Base-by-base conservation (phyloP, 768 basidiomycete species). In the Lactifluus rugatus region DNA sequence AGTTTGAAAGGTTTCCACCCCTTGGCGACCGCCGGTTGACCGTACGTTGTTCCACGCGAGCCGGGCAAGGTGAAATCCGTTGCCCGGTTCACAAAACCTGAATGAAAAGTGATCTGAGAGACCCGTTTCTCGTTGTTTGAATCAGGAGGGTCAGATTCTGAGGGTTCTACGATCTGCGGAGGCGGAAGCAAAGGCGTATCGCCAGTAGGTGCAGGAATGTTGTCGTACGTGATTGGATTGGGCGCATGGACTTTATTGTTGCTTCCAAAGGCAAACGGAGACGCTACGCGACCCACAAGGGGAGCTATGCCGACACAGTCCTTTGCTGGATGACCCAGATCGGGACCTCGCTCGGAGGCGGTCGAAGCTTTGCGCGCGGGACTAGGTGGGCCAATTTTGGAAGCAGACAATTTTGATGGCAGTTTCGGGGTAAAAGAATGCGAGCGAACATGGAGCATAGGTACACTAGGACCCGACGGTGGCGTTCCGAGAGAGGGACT, bases 1-100 rank as follows among this genome's bases (percentile, higher is more conserved):
- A 86, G 77, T 69, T 93, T 92, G 74, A 80, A 89, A 5, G 88
- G 81, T 68, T 93, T 93, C 92, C 92, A 94, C 0, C 82, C 82
- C 64, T 90, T 90, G 19, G 68, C 64, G 19, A 63, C 58, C 6
- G 60, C 62, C 9, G 65, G 52, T 14, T 58, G 59, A 17, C 65
- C 67, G 25, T 62, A 50, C 61, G 65, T 63, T 34, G 69, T 70
- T 16, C 68, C 59, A 34, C 68, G 67, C 25, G 62, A 64, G 62
- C 68, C 57, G 66, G 67, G 62, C 70, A 68, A 14, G 68, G 58
- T 72, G 50, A 82, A 80, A 13, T 79, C 78, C 16, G 71, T 67
- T 34, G 85, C 73, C 28, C 85, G 83, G 67, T 90, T 90, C 66
- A 93, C 75, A 66, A 93, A 88, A 0, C 89, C 87, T 25, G 80